Evolutionary conservation across 139 green algal genomes (phyloP), one percentile per base, ranked within the genome.

Genomic region (Pleodorina starrii): DNA sequence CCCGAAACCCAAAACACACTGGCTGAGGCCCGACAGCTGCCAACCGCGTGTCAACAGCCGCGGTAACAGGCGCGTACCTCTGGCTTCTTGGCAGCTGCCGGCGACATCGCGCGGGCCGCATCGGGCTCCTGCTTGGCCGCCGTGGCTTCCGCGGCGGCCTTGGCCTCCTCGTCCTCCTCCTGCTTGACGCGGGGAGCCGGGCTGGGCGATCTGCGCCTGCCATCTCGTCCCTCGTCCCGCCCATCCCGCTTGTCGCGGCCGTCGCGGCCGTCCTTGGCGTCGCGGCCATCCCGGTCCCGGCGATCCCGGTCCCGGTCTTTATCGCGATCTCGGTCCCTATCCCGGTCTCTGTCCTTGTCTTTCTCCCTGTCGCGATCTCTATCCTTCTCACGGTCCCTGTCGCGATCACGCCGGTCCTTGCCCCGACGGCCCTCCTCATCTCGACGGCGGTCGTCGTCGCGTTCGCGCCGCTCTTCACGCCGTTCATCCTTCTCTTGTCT

Each of bases 201-300:
- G 57, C 48, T 84, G 14, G 79, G 79, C 35, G 82, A 88, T 19
- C 46, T 50, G 21, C 82, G 82, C 4, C 82, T 29, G 57, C 38
- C 51, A 23, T 84, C 29, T 83, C 59, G 48, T 90, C 85, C 69
- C 46, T 84, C 57, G 4, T 92, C 89, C n/a, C 68, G 68, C 19
- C 36, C 80, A 5, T 87, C 80, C 29, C 71, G 69, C 23, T 74
- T 87, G 5, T 91, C 91, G 25, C 78, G 87, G 21, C 78, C 32
- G 0, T 84, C 85, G 32, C 50, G 36, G 40, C 77, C 80, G 1
- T 91, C 91, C 23, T 69, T 83, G 21, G 68, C 23, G 1, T 87
- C 69, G 51, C 91, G 78, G 84, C 84, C 48, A 71, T 89, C 63
- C 90, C 87, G 78, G 23, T 82, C 87, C 35, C 42, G 46, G 57